Conservation (phyloP, 495 filamentous ascomycete species). For the Chaetomium fimeti region DNA sequence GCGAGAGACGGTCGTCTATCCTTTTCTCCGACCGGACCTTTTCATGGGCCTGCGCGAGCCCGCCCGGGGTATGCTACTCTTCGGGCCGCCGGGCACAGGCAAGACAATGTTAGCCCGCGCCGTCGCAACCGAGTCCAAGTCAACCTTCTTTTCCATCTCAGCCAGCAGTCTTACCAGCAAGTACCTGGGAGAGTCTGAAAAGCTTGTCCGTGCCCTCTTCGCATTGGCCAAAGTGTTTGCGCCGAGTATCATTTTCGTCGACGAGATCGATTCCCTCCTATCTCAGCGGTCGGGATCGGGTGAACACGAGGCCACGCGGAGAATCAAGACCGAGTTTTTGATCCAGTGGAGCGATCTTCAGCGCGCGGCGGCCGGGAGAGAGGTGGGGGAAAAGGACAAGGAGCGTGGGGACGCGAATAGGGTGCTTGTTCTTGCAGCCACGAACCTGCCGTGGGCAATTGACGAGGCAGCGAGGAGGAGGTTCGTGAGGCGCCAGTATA, state of each 20-base stretch:
- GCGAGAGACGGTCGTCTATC: constrained; percentile 96
- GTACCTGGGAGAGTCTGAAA: constrained; percentile 95
- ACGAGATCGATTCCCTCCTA: constrained; percentile 95
- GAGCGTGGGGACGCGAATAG: constrained; percentile 79
- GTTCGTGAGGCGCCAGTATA: constrained; percentile 94
- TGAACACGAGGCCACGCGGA: constrained; percentile 88
- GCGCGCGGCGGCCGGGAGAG: constrained; percentile 83
- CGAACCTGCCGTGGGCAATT: constrained; percentile 97
- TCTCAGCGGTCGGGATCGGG: constrained; percentile 77
- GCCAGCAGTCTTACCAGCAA: constrained; percentile 92
- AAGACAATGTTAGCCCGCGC: constrained; percentile 98
- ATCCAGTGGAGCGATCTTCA: constrained; percentile 97
- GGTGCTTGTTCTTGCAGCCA: constrained; percentile 92
- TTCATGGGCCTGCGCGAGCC: constrained; percentile 95
- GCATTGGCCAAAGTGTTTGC: constrained; percentile 84
- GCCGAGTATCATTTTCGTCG: constrained; percentile 96
- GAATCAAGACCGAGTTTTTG: constrained; percentile 97
- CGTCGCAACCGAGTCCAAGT: constrained; percentile 90
- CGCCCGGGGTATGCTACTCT: constrained; percentile 91
- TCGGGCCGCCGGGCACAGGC: constrained; percentile 93
- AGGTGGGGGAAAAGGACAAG: constrained; percentile 65
- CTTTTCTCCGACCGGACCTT: constrained; percentile 91
- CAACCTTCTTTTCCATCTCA: constrained; percentile 96
- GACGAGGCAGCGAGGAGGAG: constrained; percentile 90
- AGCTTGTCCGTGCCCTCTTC: constrained; percentile 92